A percentile compares a stretch with the other conserved stretches of the same genome.
Conservation (phyloP, 352 stramenopile genomes). For the Phytophthora vignae region DNA sequence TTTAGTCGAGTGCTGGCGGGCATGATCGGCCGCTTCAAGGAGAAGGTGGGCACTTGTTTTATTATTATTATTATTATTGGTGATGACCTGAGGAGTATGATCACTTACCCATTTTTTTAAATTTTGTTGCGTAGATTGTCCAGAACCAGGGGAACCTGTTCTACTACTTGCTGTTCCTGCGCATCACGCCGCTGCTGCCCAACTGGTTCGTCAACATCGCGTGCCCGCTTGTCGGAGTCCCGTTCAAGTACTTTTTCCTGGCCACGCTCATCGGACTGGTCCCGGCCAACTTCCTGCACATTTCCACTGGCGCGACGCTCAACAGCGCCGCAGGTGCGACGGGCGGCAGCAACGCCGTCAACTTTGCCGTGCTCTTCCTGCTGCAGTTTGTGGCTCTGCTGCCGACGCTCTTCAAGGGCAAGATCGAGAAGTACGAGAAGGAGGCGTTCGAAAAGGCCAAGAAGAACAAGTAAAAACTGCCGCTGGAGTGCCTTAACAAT, state of each 20-base stretch:
- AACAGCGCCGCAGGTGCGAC: slow-evolving; percentile 67
- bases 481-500: background rate
- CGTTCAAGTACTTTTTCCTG: slow-evolving; percentile 88
- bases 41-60: slow-evolving; percentile 51
- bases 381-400: slow-evolving; percentile 88
- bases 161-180: slow-evolving; percentile 92
- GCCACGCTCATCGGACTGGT: slow-evolving; percentile 85
- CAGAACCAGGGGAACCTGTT: slow-evolving; percentile 88
- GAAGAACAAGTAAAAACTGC: slow-evolving; percentile 45
- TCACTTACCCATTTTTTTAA: background rate
- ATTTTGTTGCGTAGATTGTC: slow-evolving; percentile 52
- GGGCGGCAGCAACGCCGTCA: slow-evolving; percentile 73
- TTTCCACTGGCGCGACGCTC: slow-evolving; percentile 84
- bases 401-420: slow-evolving; percentile 88
- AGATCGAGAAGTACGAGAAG: slow-evolving; percentile 87
- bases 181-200: slow-evolving; percentile 86
- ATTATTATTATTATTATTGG: no score
- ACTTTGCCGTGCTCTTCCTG: slow-evolving; percentile 85
- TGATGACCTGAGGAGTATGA: background rate
- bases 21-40: slow-evolving; percentile 85
- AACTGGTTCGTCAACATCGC: slow-evolving; percentile 94
- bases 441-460: slow-evolving; percentile 75
- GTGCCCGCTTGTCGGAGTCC: slow-evolving; percentile 83
- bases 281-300: slow-evolving; percentile 87
- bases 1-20: slow-evolving; percentile 72